Evolutionary conservation across 139 green algal genomes (phyloP), one percentile per base, ranked within the genome.

Genomic region (Chlorella sorokiniana): DNA sequence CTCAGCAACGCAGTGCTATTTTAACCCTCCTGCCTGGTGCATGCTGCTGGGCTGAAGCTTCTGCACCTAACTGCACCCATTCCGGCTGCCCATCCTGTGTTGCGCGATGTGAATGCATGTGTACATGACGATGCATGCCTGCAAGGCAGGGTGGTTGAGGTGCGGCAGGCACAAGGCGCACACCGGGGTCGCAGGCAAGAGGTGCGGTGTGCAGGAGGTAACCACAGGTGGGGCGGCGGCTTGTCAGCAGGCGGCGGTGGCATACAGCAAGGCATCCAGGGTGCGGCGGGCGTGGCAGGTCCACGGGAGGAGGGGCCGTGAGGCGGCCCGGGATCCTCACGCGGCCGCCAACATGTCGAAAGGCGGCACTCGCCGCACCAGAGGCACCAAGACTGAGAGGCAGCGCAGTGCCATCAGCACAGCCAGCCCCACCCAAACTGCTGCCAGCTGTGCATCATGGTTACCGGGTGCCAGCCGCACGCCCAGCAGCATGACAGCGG

Each of bases 351-450:
- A 75, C 35, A 1, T 20, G 31, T 89, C 81, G 84, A 90, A 91
- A 5, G 87, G 87, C 37, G 23, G 59, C 42, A 18, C 29, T 10
- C 68, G 44, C 22, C 41, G n/a, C 16, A 23, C 64, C 81, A 86
- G 89, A 1, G 89, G 87, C 42, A 86, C 42, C n/a, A 64, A 91
- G 25, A 96, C 91, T 23, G 85, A 92, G 14, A 87, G 4, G 10
- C 83, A 81, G 29, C 93, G 85, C 78, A 88, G 35, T 11, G 65
- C 25, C 92, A 95, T 96, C n/a, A 96, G 77, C 77, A 88, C 11
- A 0, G 41, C 35, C 74, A 96, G 83, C 0, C 93, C 93, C 14
- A 65, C 35, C 93, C 93, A 95, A 23, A 96, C 90, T 16, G 69
- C 70, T 11, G 51, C 31, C 79, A 96, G 83, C 72, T 78, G 73